Evolutionary conservation across 2,329 filamentous ascomycete species (phyloP).

Genomic region (Alternaria burnsii): DNA sequence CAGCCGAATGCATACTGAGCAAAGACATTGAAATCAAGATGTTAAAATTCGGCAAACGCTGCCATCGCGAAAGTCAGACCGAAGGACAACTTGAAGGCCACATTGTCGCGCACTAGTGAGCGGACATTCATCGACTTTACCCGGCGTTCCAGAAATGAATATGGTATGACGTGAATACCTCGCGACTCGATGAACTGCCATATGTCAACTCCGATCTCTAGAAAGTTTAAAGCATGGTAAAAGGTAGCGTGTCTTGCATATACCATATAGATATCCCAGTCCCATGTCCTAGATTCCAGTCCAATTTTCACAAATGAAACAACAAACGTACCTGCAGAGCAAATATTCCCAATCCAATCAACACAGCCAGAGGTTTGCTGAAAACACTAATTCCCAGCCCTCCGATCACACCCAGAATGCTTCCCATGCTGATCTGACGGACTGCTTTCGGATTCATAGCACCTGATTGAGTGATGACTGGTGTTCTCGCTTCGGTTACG

Average conservation of each 20-base stretch:
- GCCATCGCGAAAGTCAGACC: conserved; percentile 76
- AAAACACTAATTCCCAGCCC: conserved; percentile 75
- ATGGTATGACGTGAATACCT: conserved; percentile 62
- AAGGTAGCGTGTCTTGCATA: conserved; percentile 18
- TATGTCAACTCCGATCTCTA: conserved; percentile 23
- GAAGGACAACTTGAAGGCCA: conserved; percentile 74
- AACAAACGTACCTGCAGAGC: conserved; percentile 65
- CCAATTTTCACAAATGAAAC: neutral
- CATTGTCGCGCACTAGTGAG: conserved; percentile 64
- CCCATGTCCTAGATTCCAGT: conserved; percentile 4
- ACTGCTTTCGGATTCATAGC: conserved; percentile 53
- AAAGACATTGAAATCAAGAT: neutral
- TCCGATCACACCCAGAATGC: conserved; percentile 55
- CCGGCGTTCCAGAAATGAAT: conserved; percentile 59
- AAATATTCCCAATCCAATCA: conserved; percentile 71
- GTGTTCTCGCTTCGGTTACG: conserved; percentile 50
- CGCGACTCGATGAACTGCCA: conserved; percentile 59
- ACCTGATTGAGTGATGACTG: conserved; percentile 50
- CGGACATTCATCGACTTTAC: conserved; percentile 60
- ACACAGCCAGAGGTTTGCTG: conserved; percentile 72
- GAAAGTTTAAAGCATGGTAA: conserved; percentile 11
- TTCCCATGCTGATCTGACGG: conserved; percentile 57
- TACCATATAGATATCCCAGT: conserved; percentile 15
- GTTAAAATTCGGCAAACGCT: conserved; percentile 66
- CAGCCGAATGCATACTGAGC: conserved; percentile 12